Percentiles rank a stretch among this genome's conserved stretches.
phyloP scores from a whole-genome alignment of 148 eudicot species.

The Cornus controversa region DNA sequence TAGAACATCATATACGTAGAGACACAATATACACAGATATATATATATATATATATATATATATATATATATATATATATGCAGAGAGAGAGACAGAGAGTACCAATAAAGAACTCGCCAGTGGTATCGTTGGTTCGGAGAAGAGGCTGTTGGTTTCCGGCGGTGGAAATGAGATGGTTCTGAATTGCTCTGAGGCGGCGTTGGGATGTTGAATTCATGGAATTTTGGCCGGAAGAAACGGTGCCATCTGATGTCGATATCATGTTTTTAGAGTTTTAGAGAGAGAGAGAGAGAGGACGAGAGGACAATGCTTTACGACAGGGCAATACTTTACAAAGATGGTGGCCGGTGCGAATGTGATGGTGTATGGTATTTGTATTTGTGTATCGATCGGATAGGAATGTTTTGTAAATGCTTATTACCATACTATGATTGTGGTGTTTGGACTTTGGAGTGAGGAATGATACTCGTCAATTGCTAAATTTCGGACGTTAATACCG shows the following conservation, averaged over 20 bases:
- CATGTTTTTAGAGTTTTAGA: not conserved
- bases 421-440: too few relatives aligned
- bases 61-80: not conserved
- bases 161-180: conserved; percentile 36
- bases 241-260: not conserved
- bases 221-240: not conserved
- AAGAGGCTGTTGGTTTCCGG: conserved; percentile 15
- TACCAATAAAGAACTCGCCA: conserved; percentile 63
- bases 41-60: not conserved
- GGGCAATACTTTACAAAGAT: conserved; percentile 9
- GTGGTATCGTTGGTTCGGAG: conserved; percentile 42
- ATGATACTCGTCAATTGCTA: too few relatives aligned
- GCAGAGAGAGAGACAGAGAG: conserved; percentile 5
- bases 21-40: not conserved
- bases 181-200: conserved; percentile 57
- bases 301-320: not conserved
- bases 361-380: too few relatives aligned
- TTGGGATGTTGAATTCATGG: conserved; percentile 52
- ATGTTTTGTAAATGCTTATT: too few relatives aligned
- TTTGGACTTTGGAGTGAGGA: too few relatives aligned
- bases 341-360: too few relatives aligned
- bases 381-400: too few relatives aligned
- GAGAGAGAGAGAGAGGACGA: not conserved
- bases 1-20: not conserved
- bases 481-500: not conserved